Evolutionary conservation across 345 rosid genomes (phyloP).

Genomic region (Rhizophora mangle): DNA sequence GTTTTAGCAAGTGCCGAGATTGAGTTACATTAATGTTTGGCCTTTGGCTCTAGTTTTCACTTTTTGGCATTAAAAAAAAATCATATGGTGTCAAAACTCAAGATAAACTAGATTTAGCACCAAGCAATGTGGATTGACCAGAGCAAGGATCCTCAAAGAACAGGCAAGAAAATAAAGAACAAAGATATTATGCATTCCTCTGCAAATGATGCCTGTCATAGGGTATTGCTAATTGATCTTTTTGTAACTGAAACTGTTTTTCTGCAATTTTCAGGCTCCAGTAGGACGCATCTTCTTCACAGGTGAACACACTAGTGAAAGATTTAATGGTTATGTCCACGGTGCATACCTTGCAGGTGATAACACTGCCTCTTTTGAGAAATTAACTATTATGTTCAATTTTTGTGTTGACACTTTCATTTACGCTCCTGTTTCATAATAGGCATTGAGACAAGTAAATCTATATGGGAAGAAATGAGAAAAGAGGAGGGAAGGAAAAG

Average conservation of each 20-base stretch:
- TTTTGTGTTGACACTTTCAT: neutral
- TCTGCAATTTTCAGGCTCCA: slow-evolving; percentile 49
- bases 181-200: no score
- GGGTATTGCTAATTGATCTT: neutral
- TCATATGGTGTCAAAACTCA: no score
- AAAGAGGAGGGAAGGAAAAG: slow-evolving; percentile 43
- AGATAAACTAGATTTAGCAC: no score
- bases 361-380: neutral
- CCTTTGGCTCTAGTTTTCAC: no score
- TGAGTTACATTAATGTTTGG: no score
- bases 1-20: no score
- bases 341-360: slow-evolving; percentile 92
- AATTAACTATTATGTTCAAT: neutral
- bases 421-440: neutral
- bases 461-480: slow-evolving; percentile 58
- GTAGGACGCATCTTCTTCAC: slow-evolving; percentile 81
- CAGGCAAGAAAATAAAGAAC: no score
- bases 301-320: slow-evolving; percentile 95
- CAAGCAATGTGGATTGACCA: no score
- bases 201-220: no score
- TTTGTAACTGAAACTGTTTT: neutral
- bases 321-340: slow-evolving; percentile 87
- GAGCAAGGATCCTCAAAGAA: no score
- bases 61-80: no score
- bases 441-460: slow-evolving; percentile 74